phyloP scores from a whole-genome alignment of 1,139 yeast species.

The Yueomyces sp. region DNA sequence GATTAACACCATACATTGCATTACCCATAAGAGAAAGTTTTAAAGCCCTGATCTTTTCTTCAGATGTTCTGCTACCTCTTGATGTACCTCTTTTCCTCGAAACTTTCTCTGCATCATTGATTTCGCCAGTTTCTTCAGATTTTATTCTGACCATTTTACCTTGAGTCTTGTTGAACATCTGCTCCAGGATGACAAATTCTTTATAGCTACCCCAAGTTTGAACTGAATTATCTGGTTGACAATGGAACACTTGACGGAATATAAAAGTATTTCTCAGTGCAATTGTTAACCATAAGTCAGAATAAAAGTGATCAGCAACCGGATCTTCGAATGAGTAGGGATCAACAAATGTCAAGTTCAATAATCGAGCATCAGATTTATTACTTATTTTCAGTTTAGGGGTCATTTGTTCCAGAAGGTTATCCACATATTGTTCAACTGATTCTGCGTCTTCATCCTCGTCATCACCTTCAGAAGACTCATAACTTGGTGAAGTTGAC shows the following conservation, averaged over 20 bases:
- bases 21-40: slow-evolving; percentile 21
- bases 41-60: slow-evolving; percentile 6
- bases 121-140: not conserved
- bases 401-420: slow-evolving; percentile 23
- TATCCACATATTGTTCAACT: slow-evolving; percentile 27
- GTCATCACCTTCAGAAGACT: slow-evolving; percentile 6
- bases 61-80: not conserved
- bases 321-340: slow-evolving; percentile 90
- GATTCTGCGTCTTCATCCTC: slow-evolving; percentile 21
- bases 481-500: slow-evolving; percentile 1
- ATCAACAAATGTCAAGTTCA: slow-evolving; percentile 47
- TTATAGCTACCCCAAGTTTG: slow-evolving; percentile 84
- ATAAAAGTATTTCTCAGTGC: slow-evolving; percentile 77
- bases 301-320: slow-evolving; percentile 60
- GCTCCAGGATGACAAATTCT: slow-evolving; percentile 43
- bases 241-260: slow-evolving; percentile 76
- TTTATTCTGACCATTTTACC: slow-evolving; percentile 12
- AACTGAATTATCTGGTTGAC: slow-evolving; percentile 89
- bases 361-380: slow-evolving; percentile 6
- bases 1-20: slow-evolving; percentile 23
- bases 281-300: slow-evolving; percentile 76
- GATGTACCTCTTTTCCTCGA: not conserved
- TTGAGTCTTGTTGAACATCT: slow-evolving; percentile 46
- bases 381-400: slow-evolving; percentile 10
- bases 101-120: not conserved